Percentiles rank a stretch among this genome's conserved stretches.
Conservation (phyloP, 192 early-diverging fungal species). For the Coemansia sp. region DNA sequence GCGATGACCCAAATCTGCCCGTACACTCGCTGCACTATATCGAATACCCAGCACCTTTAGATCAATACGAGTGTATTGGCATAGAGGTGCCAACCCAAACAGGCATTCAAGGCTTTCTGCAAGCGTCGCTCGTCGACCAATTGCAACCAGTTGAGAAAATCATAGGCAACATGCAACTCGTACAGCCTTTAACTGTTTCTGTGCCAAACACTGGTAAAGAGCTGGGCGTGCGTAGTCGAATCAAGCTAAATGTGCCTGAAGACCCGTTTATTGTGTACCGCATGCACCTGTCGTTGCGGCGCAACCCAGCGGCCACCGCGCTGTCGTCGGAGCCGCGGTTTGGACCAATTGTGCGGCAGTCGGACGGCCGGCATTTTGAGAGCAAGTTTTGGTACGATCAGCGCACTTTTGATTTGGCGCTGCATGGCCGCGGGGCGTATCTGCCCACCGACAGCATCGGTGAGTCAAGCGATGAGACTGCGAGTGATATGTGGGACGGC, state of each 20-base stretch:
- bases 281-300: conserved; percentile 20
- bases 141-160: not conserved
- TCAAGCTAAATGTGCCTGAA: conserved; percentile 44
- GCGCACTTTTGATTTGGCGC: conserved; percentile 31
- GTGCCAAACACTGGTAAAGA: not conserved
- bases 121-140: conserved; percentile 11
- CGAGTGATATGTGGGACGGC: conserved; percentile 32
- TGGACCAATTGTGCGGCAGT: conserved; percentile 37
- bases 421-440: conserved; percentile 55
- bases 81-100: conserved; percentile 23
- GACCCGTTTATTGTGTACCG: conserved; percentile 50
- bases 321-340: conserved; percentile 17
- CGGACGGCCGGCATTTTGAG: conserved; percentile 44
- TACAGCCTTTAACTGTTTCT: conserved; percentile 10
- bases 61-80: conserved; percentile 22
- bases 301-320: not conserved
- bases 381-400: conserved; percentile 50
- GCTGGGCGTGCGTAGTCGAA: conserved; percentile 28
- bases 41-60: conserved; percentile 16
- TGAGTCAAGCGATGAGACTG: not conserved
- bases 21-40: conserved; percentile 25
- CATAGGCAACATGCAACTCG: conserved; percentile 14
- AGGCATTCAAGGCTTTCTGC: conserved; percentile 18
- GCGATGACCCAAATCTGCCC: conserved; percentile 15
- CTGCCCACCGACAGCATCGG: conserved; percentile 17